phyloP scores from a whole-genome alignment of 176 grass and related monocot species.

The Luzula sylvatica region DNA sequence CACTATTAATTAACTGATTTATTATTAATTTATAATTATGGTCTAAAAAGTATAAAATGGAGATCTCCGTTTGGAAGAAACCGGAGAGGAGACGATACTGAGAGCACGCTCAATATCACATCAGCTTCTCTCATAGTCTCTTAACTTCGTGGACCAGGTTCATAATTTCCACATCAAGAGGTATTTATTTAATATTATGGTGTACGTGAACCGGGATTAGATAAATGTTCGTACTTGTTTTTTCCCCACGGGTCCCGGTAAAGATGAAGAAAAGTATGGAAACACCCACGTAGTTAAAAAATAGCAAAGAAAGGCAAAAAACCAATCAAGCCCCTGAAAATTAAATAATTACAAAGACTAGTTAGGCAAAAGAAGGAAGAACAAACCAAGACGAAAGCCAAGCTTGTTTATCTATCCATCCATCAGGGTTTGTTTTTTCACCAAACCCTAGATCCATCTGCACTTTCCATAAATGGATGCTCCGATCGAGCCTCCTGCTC shows the following conservation, averaged over 20 bases:
- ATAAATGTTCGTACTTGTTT: not conserved
- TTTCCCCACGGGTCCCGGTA: slow-evolving; percentile 4
- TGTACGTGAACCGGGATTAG: not conserved
- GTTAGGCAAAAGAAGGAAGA: slow-evolving; percentile 20
- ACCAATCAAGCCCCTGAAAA: not conserved
- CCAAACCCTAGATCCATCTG: slow-evolving; percentile 27
- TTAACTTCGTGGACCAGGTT: not conserved
- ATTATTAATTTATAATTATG: no score
- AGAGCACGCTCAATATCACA: not conserved
- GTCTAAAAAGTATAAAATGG: no score
- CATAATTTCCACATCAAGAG: no score
- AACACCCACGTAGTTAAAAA: not conserved
- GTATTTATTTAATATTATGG: no score
- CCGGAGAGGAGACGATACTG: not conserved
- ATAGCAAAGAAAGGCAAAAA: slow-evolving; percentile 6
- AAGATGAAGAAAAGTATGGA: no score
- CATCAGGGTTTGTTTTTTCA: slow-evolving; percentile 13
- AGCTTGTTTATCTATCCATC: not conserved
- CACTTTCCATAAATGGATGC: slow-evolving; percentile 12
- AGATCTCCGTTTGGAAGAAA: no score
- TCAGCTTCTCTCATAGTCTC: not conserved
- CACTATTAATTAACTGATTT: no score
- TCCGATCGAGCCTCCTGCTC: slow-evolving; percentile 20
- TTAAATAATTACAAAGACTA: not conserved
- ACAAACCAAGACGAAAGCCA: slow-evolving; percentile 13